Evolutionary conservation across 495 filamentous ascomycete species (phyloP).

Genomic region (Xeromyces bisporus): DNA sequence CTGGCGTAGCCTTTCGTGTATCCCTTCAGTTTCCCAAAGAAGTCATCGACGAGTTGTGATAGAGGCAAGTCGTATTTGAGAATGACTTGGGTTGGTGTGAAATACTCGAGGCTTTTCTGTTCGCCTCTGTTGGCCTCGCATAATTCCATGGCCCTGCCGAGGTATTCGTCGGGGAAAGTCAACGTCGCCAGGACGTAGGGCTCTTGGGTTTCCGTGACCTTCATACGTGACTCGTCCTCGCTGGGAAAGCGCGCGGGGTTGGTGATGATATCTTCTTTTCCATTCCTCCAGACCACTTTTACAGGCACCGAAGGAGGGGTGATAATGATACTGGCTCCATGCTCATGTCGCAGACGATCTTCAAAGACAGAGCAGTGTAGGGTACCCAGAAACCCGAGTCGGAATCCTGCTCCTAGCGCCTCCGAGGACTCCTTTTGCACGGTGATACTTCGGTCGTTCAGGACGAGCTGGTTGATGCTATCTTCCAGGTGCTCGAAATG

Average conservation of each 20-base stretch:
- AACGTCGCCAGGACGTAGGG: conserved; percentile 77
- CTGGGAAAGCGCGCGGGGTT: conserved; percentile 83
- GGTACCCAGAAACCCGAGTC: conserved; percentile 87
- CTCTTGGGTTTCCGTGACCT: conserved; percentile 55
- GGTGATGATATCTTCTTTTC: conserved; percentile 53
- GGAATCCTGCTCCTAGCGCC: conserved; percentile 84
- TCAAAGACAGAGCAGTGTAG: conserved; percentile 97
- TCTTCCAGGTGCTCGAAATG: conserved; percentile 81
- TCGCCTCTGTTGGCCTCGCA: conserved; percentile 79
- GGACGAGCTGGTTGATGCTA: conserved; percentile 79
- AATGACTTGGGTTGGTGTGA: conserved; percentile 88
- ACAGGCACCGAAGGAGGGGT: conserved; percentile 91
- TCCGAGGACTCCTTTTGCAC: conserved; percentile 87
- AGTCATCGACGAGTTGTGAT: conserved; percentile 80
- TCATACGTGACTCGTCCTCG: conserved; percentile 37
- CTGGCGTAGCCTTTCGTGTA: conserved; percentile 69
- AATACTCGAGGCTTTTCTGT: conserved; percentile 76
- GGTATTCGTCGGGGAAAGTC: conserved; percentile 82
- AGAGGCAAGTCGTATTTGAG: conserved; percentile 82
- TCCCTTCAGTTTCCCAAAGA: conserved; percentile 93
- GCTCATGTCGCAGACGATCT: conserved; percentile 87
- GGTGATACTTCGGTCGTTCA: conserved; percentile 91
- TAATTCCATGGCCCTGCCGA: conserved; percentile 86
- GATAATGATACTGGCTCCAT: conserved; percentile 90
- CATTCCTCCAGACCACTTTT: conserved; percentile 61